These are phyloP conservation scores for Globisporangium paddicum DNA, from an alignment of 352 stramenopile genomes.

Conservation along the genomic window DNA sequence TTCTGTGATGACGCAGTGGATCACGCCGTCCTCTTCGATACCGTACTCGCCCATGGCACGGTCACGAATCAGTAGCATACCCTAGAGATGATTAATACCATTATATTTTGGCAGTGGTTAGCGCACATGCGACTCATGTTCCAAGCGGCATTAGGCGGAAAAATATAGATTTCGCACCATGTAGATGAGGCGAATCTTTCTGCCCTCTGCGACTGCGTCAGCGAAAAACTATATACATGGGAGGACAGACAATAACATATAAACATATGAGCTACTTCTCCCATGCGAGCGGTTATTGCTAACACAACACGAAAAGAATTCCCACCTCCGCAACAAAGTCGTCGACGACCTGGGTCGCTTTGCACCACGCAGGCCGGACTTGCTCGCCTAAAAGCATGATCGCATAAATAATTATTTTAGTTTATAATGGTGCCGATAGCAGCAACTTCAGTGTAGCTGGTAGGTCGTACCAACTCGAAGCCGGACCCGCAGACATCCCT, in stretches of 20 bases:
- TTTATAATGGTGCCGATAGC: too few species aligned
- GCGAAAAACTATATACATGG: conserved; percentile 62
- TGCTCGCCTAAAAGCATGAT: conserved; percentile 27
- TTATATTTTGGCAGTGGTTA: too few species aligned
- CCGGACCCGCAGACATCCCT: conserved; percentile 49
- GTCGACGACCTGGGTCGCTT: conserved; percentile 56
- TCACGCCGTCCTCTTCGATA: conserved; percentile 70
- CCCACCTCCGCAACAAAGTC: conserved; percentile 49
- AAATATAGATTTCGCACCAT: conserved; percentile 31
- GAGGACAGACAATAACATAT: too few species aligned
- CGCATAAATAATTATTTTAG: too few species aligned
- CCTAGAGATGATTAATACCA: too few species aligned
- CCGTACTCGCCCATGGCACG: conserved; percentile 73
- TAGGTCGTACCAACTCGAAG: conserved; percentile 45
- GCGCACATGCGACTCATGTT: too few species aligned
- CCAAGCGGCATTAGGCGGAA: background rate
- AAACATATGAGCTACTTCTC: too few species aligned
- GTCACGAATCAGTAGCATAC: conserved; percentile 60
- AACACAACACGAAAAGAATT: background rate
- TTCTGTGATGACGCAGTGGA: conserved; percentile 72
- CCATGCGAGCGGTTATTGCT: too few species aligned
- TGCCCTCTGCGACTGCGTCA: conserved; percentile 38
- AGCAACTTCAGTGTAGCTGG: too few species aligned
- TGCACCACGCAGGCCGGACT: conserved; percentile 53
- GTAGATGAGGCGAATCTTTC: conserved; percentile 75